A percentile compares a stretch with the other conserved stretches of the same genome.
phyloP scores from a whole-genome alignment of 768 basidiomycete genomes.

The Lentinula detonsa region DNA sequence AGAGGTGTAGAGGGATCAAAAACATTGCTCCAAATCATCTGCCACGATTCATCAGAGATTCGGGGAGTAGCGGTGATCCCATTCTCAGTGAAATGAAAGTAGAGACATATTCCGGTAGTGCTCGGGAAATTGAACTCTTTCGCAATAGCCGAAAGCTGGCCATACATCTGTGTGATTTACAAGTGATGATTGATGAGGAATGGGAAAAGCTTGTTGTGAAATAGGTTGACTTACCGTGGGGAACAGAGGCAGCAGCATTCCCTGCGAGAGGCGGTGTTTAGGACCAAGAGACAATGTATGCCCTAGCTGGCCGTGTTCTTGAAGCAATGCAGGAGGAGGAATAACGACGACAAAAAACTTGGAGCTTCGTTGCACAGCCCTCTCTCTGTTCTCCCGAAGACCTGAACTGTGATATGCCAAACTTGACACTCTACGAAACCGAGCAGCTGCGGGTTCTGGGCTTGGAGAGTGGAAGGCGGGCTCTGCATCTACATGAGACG shows the following conservation, averaged over 20 bases:
- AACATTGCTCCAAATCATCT: slow-evolving; percentile 59
- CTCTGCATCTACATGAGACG: slow-evolving; percentile 10
- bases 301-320: slow-evolving; percentile 54
- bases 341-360: slow-evolving; percentile 62
- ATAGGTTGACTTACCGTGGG: slow-evolving; percentile 45
- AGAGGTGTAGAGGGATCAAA: slow-evolving; percentile 35
- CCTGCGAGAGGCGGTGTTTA: slow-evolving; percentile 54
- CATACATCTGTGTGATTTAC: slow-evolving; percentile 53
- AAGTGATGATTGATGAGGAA: neutral
- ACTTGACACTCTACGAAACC: slow-evolving; percentile 39
- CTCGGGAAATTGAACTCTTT: slow-evolving; percentile 80
- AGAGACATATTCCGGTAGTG: slow-evolving; percentile 71
- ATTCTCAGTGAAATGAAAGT: slow-evolving; percentile 56
- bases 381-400: slow-evolving; percentile 38
- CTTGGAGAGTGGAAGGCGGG: slow-evolving; percentile 12
- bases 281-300: slow-evolving; percentile 55
- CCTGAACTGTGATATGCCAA: slow-evolving; percentile 50
- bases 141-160: slow-evolving; percentile 72
- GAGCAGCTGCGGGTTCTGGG: slow-evolving; percentile 25
- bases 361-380: slow-evolving; percentile 28
- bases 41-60: slow-evolving; percentile 77
- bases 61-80: slow-evolving; percentile 58
- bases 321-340: slow-evolving; percentile 53
- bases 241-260: slow-evolving; percentile 69
- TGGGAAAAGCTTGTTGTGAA: neutral